Evolutionary conservation across 2,329 filamentous ascomycete species (phyloP), one percentile per base, ranked within the genome.

Genomic region (Aspergillus novoparasiticus): DNA sequence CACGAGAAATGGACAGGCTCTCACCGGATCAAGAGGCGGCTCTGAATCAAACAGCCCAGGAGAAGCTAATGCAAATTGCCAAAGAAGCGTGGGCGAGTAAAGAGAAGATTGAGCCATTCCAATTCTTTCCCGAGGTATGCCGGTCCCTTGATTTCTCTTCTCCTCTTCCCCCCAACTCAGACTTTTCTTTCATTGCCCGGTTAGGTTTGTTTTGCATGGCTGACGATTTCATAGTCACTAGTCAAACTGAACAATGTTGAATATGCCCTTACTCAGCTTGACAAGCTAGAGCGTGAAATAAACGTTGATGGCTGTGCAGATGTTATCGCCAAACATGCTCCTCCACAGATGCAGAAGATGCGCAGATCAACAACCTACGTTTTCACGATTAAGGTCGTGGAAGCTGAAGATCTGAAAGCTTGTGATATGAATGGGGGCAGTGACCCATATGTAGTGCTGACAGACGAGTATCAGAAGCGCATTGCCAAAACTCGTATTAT

Each of bases 211-310:
- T 36, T 39, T 11, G 19, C 12, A 45, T 58, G 19, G 32, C 56
- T 71, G 57, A 69, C 45, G 23, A 48, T 58, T 77, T 81, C 68
- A 48, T 69, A 97, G 92, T 97, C 94, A 6, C 91, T 99, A 71
- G 93, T 99, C 66, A 99, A 98, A 79, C 86, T 99, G 69, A 99
- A 99, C 83, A 96, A 99, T 73, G 89, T 99, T 68, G 94, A 97
- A 79, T 98, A 93, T 78, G 94, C 94, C 6, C 93, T 96, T 80
- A 87, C 93, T 61, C 92, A 96, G 73, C 85, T 99, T 58, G 95
- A 99, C 75, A 93, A 91, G 76, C 84, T 99, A 8, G 94, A 98
- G 75, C 89, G 87, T 73, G 88, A 90, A 63, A 92, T 98, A 83
- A 94, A 97, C 71, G 93, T 96, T 14, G 95, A 99, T 75, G 90